Percentiles rank a stretch among this genome's conserved stretches.
phyloP scores from a whole-genome alignment of 805 yeast species.

The Candida vaughaniae region DNA sequence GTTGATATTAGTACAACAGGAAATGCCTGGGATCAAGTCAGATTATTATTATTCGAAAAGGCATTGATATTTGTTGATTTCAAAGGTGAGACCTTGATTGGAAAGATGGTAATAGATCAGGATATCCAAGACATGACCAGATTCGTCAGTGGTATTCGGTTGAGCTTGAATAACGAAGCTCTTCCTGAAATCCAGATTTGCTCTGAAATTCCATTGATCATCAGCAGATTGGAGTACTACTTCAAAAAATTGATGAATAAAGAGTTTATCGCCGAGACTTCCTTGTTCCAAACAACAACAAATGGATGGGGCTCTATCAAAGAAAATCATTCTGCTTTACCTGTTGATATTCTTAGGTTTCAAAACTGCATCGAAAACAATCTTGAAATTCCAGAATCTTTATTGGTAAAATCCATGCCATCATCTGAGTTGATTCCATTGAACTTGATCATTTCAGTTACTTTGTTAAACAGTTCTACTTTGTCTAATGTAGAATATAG shows the following conservation, averaged over 20 bases:
- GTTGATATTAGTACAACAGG: constrained; percentile 45
- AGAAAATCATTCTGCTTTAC: constrained; percentile 28
- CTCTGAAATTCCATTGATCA: constrained; percentile 27
- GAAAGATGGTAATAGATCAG: constrained; percentile 36
- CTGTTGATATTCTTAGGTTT: constrained; percentile 38
- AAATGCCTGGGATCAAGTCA: constrained; percentile 37
- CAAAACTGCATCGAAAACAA: constrained; percentile 36
- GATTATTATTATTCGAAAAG: constrained; percentile 32
- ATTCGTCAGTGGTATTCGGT: constrained; percentile 18
- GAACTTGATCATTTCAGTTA: constrained; percentile 43
- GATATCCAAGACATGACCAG: constrained; percentile 32
- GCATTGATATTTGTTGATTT: constrained; percentile 29
- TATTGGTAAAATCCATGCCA: constrained; percentile 38
- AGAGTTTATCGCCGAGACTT: constrained; percentile 22
- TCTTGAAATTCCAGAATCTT: constrained; percentile 40
- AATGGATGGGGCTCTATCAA: constrained; percentile 49
- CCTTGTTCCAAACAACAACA: constrained; percentile 46
- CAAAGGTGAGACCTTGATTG: constrained; percentile 46
- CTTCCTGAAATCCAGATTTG: constrained; percentile 45
- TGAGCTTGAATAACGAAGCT: constrained; percentile 39
- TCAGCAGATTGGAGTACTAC: constrained; percentile 43
- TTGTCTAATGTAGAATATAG: constrained; percentile 28
- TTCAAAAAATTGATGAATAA: constrained; percentile 17
- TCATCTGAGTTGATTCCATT: constrained; percentile 39
- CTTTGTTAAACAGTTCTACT: constrained; percentile 32